Evolutionary conservation across 495 filamentous ascomycete species (phyloP), one percentile per base, ranked within the genome.

Genomic region (Lasiosphaeria hispida): DNA sequence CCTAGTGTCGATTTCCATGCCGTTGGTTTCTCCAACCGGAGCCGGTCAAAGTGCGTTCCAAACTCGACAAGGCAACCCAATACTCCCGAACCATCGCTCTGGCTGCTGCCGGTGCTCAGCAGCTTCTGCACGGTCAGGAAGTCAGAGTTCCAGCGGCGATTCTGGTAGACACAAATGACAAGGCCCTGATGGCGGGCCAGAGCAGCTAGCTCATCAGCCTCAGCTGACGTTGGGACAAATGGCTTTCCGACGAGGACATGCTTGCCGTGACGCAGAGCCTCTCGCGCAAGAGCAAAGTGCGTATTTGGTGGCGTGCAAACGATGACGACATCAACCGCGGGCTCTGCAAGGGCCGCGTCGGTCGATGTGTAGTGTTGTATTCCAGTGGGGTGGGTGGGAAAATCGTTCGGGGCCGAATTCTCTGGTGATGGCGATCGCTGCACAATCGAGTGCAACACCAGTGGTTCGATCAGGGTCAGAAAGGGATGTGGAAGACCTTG

Each of bases 401-500:
- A 79, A 70, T 93, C 90, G 58, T 75, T 85, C 73, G 75, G 90
- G 71, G 59, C 86, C 72, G 91, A 68, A 83, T 83, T n/a, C 67
- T 80, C 47, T 1, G 67, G 51, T 8, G 44, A 30, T 2, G 62
- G 77, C 9, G 65, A 62, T 45, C 91, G 88, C 74, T 96, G 91
- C 39, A 94, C 84, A 61, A 96, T 83, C 53, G 87, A 84, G 63
- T 92, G 83, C 42, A 95, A 82, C n/a, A 80, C 83, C 60, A 94
- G 77, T 36, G 81, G 73, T 19, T 87, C 77, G 1, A 86, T 82
- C 19, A 78, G 75, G 39, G 75, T 72, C 68, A 96, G 86, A 73
- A 94, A 88, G 57, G 91, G 91, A 96, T 93, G 74, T 96, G 91
- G 77, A 95, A 95, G 73, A 87, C 73, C 65, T 93, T 93, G 62